phyloP scores from a whole-genome alignment of 257 asterid species.

The Salvia rosmarinus region DNA sequence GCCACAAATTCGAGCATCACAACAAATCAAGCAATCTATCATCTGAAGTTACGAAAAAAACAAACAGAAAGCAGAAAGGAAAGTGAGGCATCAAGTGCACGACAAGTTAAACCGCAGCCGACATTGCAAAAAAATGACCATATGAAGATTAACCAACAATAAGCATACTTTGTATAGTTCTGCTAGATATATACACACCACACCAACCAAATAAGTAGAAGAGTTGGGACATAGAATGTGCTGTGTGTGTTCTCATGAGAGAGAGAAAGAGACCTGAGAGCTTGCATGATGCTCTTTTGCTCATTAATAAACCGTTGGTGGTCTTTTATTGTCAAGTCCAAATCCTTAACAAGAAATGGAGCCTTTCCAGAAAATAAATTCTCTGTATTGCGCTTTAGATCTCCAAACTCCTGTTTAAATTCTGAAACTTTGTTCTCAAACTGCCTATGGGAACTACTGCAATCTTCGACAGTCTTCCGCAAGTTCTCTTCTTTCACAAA shows the following conservation, averaged over 20 bases:
- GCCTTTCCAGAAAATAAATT: constrained; percentile 72
- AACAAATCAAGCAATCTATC: not conserved
- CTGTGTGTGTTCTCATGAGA: constrained; percentile 7
- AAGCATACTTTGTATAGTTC: not conserved
- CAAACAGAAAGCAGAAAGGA: constrained; percentile 10
- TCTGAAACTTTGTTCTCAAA: constrained; percentile 88
- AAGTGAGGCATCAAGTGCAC: constrained; percentile 7
- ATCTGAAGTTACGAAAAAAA: constrained; percentile 14
- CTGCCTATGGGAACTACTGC: constrained; percentile 83
- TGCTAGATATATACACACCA: not conserved
- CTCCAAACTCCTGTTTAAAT: constrained; percentile 88
- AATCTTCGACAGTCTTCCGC: constrained; percentile 77
- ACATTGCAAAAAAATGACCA: not conserved
- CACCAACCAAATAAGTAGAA: constrained; percentile 19
- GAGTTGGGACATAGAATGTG: not conserved
- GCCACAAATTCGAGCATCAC: constrained; percentile 17
- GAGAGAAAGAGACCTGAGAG: constrained; percentile 65
- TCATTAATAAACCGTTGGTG: constrained; percentile 68
- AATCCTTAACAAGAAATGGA: constrained; percentile 66
- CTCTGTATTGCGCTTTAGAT: constrained; percentile 73
- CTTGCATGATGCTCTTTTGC: constrained; percentile 94
- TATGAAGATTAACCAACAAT: not conserved
- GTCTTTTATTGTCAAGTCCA: constrained; percentile 69
- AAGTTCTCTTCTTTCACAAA: constrained; percentile 90
- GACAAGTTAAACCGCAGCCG: not conserved